Conservation (phyloP, 257 asterid genomes). For the Avicennia marina region DNA sequence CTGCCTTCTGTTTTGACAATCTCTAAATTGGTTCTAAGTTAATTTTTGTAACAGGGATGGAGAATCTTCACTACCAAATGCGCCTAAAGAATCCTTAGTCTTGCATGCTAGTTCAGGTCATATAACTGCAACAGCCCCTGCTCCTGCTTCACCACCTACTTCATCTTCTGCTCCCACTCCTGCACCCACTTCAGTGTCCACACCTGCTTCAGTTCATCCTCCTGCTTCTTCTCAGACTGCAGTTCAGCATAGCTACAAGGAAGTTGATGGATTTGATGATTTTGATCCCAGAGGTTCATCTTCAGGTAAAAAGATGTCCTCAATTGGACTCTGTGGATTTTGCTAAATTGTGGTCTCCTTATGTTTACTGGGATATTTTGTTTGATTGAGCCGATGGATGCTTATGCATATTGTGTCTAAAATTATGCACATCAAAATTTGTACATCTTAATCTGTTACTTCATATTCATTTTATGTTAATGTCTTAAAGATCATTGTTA, state of each 20-base stretch:
- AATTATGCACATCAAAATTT: no score
- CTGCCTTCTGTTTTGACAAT: conserved; percentile 15
- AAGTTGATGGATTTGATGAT: conserved; percentile 74
- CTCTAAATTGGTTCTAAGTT: conserved; percentile 21
- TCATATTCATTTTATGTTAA: no score
- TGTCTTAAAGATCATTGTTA: no score
- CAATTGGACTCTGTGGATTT: background rate
- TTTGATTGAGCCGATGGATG: conserved; percentile 1
- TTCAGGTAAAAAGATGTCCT: conserved; percentile 44
- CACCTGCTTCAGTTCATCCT: conserved; percentile 40
- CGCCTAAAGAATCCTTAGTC: conserved; percentile 46
- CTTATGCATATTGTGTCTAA: no score
- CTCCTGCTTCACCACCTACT: conserved; percentile 30
- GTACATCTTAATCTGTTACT: no score
- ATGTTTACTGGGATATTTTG: conserved; percentile 2
- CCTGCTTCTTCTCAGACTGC: conserved; percentile 34
- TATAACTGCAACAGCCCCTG: conserved; percentile 42
- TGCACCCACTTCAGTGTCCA: conserved; percentile 28
- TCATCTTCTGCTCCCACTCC: conserved; percentile 50
- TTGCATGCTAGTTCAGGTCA: background rate
- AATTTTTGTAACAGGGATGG: conserved; percentile 47
- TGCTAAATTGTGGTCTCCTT: background rate
- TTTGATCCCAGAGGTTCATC: conserved; percentile 91
- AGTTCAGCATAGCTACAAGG: conserved; percentile 36
- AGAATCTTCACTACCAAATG: conserved; percentile 54